A percentile compares a stretch with the other conserved stretches of the same genome.
These are phyloP conservation scores for Mortierella polycephala DNA, from an alignment of 371 early-diverging fungal genomes.

Conservation along the genomic window DNA sequence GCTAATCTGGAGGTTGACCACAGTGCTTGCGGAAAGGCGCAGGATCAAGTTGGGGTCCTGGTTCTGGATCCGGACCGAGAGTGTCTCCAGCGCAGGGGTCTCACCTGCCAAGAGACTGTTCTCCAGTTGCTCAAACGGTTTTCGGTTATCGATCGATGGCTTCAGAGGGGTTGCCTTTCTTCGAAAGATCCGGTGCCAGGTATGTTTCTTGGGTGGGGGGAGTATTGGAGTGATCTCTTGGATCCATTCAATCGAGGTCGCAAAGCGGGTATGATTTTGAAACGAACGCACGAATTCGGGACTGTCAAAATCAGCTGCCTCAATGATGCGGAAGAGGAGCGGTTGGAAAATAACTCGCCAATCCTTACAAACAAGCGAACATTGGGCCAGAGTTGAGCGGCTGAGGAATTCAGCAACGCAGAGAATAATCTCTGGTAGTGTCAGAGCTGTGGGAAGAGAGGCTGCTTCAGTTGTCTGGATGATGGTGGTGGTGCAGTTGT, in stretches of 20 bases:
- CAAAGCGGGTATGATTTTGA: conserved; percentile 23
- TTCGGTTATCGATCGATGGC: not conserved
- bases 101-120: conserved; percentile 15
- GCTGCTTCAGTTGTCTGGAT: not conserved
- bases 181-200: conserved; percentile 27
- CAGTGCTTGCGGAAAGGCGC: conserved; percentile 14
- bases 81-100: conserved; percentile 18
- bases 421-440: conserved; percentile 43
- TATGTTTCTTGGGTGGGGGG: conserved; percentile 16
- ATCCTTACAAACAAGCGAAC: conserved; percentile 30
- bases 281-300: conserved; percentile 26
- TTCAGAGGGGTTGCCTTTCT: conserved; percentile 3
- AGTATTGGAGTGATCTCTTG: conserved; percentile 10
- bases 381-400: conserved; percentile 22
- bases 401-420: conserved; percentile 28
- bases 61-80: conserved; percentile 35
- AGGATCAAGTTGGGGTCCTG: conserved; percentile 39
- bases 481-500: conserved; percentile 1
- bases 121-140: conserved; percentile 33
- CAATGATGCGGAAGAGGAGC: conserved; percentile 32
- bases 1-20: conserved; percentile 31
- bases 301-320: conserved; percentile 29
- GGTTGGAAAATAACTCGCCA: conserved; percentile 43
- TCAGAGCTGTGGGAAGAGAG: conserved; percentile 6
- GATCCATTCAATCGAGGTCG: conserved; percentile 42